Conservation (phyloP, 139 green algal genomes). For the Tetradesmus obliquus region DNA sequence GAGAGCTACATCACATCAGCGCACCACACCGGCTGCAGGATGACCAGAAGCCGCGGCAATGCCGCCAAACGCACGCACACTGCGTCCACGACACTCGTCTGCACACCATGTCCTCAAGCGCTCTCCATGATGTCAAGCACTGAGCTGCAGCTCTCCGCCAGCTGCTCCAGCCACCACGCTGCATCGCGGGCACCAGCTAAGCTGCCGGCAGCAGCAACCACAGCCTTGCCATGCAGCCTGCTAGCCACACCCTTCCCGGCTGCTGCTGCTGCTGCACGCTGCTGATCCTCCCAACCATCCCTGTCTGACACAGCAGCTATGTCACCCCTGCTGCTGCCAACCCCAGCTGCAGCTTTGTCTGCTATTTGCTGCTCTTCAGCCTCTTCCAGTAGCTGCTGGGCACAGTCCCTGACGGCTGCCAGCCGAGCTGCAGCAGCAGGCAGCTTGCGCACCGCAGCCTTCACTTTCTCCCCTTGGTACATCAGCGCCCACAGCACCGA, state of each 20-base stretch:
- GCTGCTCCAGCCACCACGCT: slow-evolving; percentile 22
- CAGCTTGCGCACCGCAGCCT: slow-evolving; percentile 36
- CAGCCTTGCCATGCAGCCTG: neutral
- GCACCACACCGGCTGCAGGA: too few species aligned
- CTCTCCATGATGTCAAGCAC: slow-evolving; percentile 36
- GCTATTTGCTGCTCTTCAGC: neutral
- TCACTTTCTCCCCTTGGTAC: slow-evolving; percentile 67
- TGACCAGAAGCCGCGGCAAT: too few species aligned
- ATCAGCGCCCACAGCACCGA: slow-evolving; percentile 65
- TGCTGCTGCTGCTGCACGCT: neutral
- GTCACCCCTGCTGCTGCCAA: neutral
- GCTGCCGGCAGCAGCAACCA: neutral
- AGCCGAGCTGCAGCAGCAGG: slow-evolving; percentile 11
- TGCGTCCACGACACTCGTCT: too few species aligned
- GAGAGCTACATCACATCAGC: too few species aligned
- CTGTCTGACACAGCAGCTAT: neutral
- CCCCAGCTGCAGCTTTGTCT: neutral
- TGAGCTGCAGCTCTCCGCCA: slow-evolving; percentile 28
- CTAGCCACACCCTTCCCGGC: neutral
- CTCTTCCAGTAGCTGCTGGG: neutral
- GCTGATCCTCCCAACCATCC: neutral
- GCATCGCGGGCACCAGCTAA: neutral
- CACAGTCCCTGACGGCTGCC: slow-evolving; percentile 1
- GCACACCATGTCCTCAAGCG: neutral
- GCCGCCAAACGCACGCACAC: too few species aligned